A percentile compares a stretch with the other conserved stretches of the same genome.
These are phyloP conservation scores for Tolypocladium amazonense DNA, from an alignment of 2,329 filamentous ascomycete genomes.

Conservation along the genomic window DNA sequence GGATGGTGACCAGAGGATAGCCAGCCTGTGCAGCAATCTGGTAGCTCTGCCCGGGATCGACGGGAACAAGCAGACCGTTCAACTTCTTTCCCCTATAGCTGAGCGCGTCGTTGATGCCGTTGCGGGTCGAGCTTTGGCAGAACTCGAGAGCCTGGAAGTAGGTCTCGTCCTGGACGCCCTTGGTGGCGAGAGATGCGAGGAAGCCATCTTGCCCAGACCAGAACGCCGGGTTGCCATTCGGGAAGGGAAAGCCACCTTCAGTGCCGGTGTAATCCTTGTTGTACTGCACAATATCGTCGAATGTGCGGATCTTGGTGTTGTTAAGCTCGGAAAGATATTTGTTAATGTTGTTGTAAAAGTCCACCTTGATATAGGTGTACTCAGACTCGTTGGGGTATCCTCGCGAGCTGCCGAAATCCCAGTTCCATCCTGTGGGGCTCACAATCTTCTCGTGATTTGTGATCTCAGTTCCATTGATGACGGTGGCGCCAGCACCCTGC, in stretches of 20 bases:
- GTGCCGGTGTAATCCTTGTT: constrained; percentile 52
- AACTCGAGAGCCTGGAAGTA: constrained; percentile 59
- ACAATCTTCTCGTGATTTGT: constrained; percentile 52
- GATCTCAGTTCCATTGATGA: constrained; percentile 62
- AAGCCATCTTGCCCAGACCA: constrained; percentile 63
- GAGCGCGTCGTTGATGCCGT: constrained; percentile 62
- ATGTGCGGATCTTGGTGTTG: constrained; percentile 47
- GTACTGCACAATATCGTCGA: constrained; percentile 57
- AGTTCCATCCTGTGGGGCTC: constrained; percentile 60
- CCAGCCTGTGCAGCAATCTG: constrained; percentile 67
- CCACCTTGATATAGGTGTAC: constrained; percentile 61
- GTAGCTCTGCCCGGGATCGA: constrained; percentile 56
- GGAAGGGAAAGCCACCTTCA: constrained; percentile 54
- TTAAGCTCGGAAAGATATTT: constrained; percentile 50
- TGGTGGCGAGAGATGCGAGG: constrained; percentile 48
- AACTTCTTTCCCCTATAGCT: constrained; percentile 33
- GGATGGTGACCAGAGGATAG: constrained; percentile 62
- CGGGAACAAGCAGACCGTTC: constrained; percentile 56
- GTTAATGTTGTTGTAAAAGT: constrained; percentile 54
- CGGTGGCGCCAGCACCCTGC: constrained; percentile 48
- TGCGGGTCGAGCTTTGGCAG: constrained; percentile 45
- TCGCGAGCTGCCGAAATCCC: constrained; percentile 53
- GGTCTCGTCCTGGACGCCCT: constrained; percentile 50
- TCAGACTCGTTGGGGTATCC: constrained; percentile 63
- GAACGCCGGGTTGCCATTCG: constrained; percentile 48